Base-by-base conservation (phyloP, 1,284 basidiomycete genomes). In the Schizophyllum amplum region DNA sequence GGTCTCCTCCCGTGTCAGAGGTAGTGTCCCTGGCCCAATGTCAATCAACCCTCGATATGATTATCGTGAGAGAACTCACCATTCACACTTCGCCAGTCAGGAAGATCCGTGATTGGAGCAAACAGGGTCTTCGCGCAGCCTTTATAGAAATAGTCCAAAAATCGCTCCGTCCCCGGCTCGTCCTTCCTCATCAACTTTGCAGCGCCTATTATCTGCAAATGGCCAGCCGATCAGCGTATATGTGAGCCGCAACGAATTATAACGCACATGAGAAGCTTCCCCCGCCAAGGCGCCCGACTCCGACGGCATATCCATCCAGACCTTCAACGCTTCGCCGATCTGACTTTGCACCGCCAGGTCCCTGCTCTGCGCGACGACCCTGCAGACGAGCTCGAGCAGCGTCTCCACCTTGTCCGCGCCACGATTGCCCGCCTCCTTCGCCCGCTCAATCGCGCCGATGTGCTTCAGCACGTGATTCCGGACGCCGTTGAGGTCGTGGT, bases 101-200 rank as follows among this genome's bases (percentile, higher is more conserved):
- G 85, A 21, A 98, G 73, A 56, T 91, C 83, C 49, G 69, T 71
- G 47, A 98, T 75, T 1, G 97, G 95, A 65, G 81, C 83, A 72
- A 94, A 90, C 52, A 99, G 75, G 17, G 78, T 77, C 20, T 80
- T 73, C 56, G 90, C 78, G 66, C 88, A 93, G 51, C 82, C 75
- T 70, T 86, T 87, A 76, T 98, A 99, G 70, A 98, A 94, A 72
- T 92, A 92, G 27, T 94, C 88, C 65, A 95, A 75, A 75, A 96
- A 99, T 58, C 84, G 83, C 68, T 97, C 91, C 17, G 86, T 86
- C 55, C 86, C 80, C n/a, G 87, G 85, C 64, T 95, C 88, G 67
- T 95, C 90, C 70, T 90, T 91, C 62, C 66, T 69, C 66, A 48
- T 25, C 17, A 42, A 17, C 33, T 42, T 42, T 9, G 33, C 33